Percentiles rank a stretch among this genome's conserved stretches.
Conservation (phyloP, 2,329 filamentous ascomycete genomes). For the Cytospora chrysosperma region DNA sequence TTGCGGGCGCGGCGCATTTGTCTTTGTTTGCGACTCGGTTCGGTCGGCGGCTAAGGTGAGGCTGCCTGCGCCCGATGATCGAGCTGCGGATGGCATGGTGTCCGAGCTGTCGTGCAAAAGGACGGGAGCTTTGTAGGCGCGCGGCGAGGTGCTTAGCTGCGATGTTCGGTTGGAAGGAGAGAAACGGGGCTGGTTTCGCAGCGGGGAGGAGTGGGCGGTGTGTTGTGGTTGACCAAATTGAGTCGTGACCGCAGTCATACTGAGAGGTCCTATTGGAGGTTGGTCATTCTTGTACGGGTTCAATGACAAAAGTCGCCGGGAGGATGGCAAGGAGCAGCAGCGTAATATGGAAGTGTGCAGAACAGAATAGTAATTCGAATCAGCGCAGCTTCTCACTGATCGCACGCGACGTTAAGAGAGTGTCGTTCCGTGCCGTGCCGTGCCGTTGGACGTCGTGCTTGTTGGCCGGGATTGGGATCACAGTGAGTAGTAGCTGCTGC, state of each 20-base stretch:
- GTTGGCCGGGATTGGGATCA: conserved; percentile 4
- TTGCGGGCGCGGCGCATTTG: conserved; percentile 16
- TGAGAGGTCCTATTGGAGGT: conserved; percentile 18
- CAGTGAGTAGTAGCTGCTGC: conserved; percentile 2
- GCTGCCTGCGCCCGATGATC: conserved; percentile 19
- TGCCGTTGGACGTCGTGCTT: conserved; percentile 4
- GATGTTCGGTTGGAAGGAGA: conserved; percentile 1
- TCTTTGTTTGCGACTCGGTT: conserved; percentile 14
- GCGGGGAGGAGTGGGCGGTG: conserved; percentile 3
- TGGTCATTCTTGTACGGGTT: conserved; percentile 15
- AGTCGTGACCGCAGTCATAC: conserved; percentile 23
- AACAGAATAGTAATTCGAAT: background rate
- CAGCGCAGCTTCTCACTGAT: conserved; percentile 4
- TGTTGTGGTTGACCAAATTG: conserved; percentile 12
- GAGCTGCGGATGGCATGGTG: conserved; percentile 21
- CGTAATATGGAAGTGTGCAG: background rate
- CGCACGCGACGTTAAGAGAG: conserved; percentile 9
- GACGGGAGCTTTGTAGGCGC: conserved; percentile 1
- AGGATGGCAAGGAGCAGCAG: background rate
- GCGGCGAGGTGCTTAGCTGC: background rate
- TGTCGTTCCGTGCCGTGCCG: background rate
- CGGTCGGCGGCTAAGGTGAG: conserved; percentile 7
- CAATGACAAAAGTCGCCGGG: background rate
- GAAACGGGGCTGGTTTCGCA: conserved; percentile 1
- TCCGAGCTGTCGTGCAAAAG: conserved; percentile 2